These are phyloP conservation scores for Mallotus repandus DNA, from an alignment of 441 rosid genomes.

Conservation along the genomic window DNA sequence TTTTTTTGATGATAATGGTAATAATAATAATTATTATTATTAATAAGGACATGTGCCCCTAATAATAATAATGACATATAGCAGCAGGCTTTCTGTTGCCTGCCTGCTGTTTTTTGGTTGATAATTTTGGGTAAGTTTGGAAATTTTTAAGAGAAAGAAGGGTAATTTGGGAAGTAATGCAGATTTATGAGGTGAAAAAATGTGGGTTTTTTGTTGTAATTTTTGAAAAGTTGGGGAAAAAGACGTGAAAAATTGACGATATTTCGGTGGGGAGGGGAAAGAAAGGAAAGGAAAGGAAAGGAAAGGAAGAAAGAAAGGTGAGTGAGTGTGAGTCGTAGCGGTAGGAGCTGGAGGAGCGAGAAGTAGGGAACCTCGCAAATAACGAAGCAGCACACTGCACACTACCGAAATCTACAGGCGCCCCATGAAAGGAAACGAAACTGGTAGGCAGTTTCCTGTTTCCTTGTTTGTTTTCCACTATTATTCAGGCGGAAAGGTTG, in stretches of 20 bases:
- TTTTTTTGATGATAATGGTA: not conserved
- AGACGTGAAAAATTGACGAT: slow-evolving; percentile 15
- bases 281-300: not conserved
- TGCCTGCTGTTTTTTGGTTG: no score
- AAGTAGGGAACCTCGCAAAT: no score
- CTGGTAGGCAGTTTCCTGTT: no score
- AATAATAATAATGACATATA: not conserved
- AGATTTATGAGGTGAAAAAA: not conserved
- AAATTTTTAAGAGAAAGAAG: not conserved
- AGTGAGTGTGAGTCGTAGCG: not conserved
- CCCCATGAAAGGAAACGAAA: no score
- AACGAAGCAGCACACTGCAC: no score
- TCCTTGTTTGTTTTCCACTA: no score
- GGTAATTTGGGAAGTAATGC: not conserved
- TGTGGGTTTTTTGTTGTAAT: not conserved
- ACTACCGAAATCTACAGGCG: not conserved
- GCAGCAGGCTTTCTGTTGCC: no score
- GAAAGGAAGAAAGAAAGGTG: not conserved
- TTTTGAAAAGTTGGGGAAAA: not conserved
- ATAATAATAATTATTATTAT: not conserved
- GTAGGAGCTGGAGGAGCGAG: not conserved
- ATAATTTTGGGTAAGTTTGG: not conserved
- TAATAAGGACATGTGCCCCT: slow-evolving; percentile 8
- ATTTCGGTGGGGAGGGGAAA: not conserved
- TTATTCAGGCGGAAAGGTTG: no score